Evolutionary conservation across 129 eudicot genomes (phyloP), one percentile per base, ranked within the genome.

Genomic region (Sambucus nigra): DNA sequence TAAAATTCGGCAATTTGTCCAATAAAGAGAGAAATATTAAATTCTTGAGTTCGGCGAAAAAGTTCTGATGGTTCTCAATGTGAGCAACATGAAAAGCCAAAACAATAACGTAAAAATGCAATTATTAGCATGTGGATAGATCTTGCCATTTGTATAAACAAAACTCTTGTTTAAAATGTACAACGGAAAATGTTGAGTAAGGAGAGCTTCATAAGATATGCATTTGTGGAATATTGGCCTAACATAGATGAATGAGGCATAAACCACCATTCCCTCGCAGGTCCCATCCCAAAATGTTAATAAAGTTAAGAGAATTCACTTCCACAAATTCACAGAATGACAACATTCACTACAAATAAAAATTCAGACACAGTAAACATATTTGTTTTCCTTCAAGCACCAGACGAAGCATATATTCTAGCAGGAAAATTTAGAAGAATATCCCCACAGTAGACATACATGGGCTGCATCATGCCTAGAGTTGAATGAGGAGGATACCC

Each of bases 401-500:
- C 16, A 5, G 28, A 48, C 28, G 20, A 35, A 5, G 15, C 25
- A 9, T 15, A 7, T 10, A 35, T 18, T 62, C 25, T 5, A 20
- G 63, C 39, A 28, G 1, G 17, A 64, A 44, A 20, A 25, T 5
- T 21, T 7, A 33, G 11, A 12, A 50, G 42, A 8, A 47, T 23
- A 50, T 42, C 15, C 7, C 20, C 5, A 27, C 2, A 22, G 1
- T 4, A 59, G 51, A 66, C 95, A 51, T 75, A 89, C 95, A 73
- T 16, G 10, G 83, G 78, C 12, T 70, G 94, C 79, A 74, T 41
- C 20, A 66, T 6, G 29, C 82, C 76, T 39, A 64, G 22, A 27
- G 68, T 60, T 21, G 97, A 62, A 59, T 64, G 85, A 31, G 80
- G 84, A 39, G 92, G 80, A 75, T 67, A 79, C 17, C 78, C 67